Evolutionary conservation across 148 eudicot species (phyloP).

Genomic region (Dianthus caryophyllus): DNA sequence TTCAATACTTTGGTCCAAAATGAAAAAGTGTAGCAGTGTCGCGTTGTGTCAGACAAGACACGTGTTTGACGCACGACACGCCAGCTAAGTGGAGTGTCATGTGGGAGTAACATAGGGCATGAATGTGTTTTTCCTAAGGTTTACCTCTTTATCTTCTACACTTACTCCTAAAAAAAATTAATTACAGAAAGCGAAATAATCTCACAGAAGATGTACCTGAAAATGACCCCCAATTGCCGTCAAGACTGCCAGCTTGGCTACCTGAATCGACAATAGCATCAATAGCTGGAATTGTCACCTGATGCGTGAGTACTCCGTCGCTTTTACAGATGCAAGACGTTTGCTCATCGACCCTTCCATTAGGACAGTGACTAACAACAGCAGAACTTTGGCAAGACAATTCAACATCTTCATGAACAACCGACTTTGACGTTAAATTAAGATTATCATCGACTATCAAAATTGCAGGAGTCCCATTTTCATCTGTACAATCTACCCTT

Average conservation of each 20-base stretch:
- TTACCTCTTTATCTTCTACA: neutral
- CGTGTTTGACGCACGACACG: too few relatives aligned
- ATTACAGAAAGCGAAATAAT: neutral
- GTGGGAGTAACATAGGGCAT: too few relatives aligned
- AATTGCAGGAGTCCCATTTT: constrained; percentile 8
- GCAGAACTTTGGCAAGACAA: constrained; percentile 23
- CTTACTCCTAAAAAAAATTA: neutral
- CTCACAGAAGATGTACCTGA: constrained; percentile 43
- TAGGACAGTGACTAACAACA: constrained; percentile 17
- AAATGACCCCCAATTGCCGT: constrained; percentile 58
- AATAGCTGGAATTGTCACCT: constrained; percentile 28
- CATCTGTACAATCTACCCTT: constrained; percentile 6
- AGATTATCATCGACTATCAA: constrained; percentile 1
- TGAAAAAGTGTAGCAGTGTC: too few relatives aligned
- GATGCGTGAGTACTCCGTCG: constrained; percentile 28
- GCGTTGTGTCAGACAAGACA: too few relatives aligned
- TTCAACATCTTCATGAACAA: constrained; percentile 18
- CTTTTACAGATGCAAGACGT: constrained; percentile 24
- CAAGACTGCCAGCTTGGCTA: constrained; percentile 53
- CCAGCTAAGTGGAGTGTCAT: too few relatives aligned
- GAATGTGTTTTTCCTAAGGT: neutral
- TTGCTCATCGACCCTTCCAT: constrained; percentile 14
- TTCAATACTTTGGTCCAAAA: too few relatives aligned
- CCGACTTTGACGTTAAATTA: constrained; percentile 14
- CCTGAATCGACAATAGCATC: constrained; percentile 38